Evolutionary conservation across 73 alveolate species (phyloP).

Genomic region (Paramecium pentaurelia): DNA sequence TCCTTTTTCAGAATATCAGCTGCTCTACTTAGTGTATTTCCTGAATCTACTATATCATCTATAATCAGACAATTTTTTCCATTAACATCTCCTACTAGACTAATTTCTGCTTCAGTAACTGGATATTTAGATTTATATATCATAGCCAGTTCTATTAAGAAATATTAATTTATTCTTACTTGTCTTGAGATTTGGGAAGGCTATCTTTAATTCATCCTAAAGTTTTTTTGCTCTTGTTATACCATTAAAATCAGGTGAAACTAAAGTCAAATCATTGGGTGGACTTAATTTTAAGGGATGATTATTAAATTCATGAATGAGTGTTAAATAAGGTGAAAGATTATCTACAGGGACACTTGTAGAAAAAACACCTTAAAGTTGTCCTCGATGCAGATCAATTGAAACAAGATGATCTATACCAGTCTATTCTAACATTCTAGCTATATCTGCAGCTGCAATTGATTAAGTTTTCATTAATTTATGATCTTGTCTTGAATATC

Average conservation of each 20-base stretch:
- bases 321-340: slow-evolving; percentile 75
- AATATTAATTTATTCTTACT: background rate
- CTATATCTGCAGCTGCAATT: slow-evolving; percentile 93
- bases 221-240: slow-evolving; percentile 76
- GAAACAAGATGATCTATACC: slow-evolving; percentile 89
- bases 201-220: slow-evolving; percentile 63
- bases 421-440: slow-evolving; percentile 79
- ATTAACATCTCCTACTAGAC: slow-evolving; percentile 79
- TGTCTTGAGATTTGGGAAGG: slow-evolving; percentile 52
- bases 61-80: slow-evolving; percentile 79
- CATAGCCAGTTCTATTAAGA: slow-evolving; percentile 69
- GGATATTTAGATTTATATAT: slow-evolving; percentile 75
- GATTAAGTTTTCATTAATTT: slow-evolving; percentile 59
- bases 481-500: slow-evolving; percentile 85
- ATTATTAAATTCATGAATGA: slow-evolving; percentile 69
- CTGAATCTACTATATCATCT: slow-evolving; percentile 91
- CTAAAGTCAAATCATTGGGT: slow-evolving; percentile 65
- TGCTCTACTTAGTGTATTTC: slow-evolving; percentile 85
- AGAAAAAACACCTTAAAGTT: slow-evolving; percentile 86
- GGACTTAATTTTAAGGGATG: background rate
- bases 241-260: slow-evolving; percentile 97
- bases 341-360: slow-evolving; percentile 87
- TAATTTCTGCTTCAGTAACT: slow-evolving; percentile 71
- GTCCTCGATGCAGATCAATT: slow-evolving; percentile 90
- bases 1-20: slow-evolving; percentile 74